These are phyloP conservation scores for Cordyceps javanica DNA, from an alignment of 2,329 filamentous ascomycete genomes.

Conservation along the genomic window DNA sequence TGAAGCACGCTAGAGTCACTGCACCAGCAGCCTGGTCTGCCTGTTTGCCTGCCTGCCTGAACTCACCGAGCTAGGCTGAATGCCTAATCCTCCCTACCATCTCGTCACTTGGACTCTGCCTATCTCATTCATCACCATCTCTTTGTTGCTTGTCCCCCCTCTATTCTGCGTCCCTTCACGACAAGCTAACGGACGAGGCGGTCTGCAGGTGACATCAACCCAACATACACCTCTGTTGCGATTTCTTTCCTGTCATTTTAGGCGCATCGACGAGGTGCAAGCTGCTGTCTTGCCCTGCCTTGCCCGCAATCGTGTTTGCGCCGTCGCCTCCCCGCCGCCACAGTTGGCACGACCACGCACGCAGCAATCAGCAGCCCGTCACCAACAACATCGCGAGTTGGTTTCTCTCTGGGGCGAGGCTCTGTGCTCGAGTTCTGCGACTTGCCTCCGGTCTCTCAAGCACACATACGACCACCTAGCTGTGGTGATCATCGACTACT, in stretches of 20 bases:
- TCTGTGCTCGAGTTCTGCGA: not conserved
- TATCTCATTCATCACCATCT: conserved; percentile 1
- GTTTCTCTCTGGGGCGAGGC: not conserved
- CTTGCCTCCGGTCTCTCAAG: not conserved
- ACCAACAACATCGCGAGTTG: not conserved
- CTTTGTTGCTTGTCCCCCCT: not conserved
- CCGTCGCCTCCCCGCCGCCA: conserved; percentile 4
- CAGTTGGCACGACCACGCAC: not conserved
- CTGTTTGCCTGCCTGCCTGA: not conserved
- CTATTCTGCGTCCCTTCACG: not conserved
- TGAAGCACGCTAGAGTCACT: not conserved
- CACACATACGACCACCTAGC: not conserved
- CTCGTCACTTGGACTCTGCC: conserved; percentile 5
- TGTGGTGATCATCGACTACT: not conserved
- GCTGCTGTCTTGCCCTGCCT: not conserved
- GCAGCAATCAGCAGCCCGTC: not conserved
- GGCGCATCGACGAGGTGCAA: not conserved
- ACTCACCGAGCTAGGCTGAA: not conserved
- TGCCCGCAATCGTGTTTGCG: conserved; percentile 10
- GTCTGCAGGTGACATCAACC: not conserved
- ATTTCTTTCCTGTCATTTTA: not conserved
- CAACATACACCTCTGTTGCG: no score
- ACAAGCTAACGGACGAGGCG: not conserved
- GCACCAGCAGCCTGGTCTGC: not conserved
- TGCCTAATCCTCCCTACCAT: conserved; percentile 2